Evolutionary conservation across 768 basidiomycete species (phyloP), one percentile per base, ranked within the genome.

Genomic region (Boletus pseudopeckii): DNA sequence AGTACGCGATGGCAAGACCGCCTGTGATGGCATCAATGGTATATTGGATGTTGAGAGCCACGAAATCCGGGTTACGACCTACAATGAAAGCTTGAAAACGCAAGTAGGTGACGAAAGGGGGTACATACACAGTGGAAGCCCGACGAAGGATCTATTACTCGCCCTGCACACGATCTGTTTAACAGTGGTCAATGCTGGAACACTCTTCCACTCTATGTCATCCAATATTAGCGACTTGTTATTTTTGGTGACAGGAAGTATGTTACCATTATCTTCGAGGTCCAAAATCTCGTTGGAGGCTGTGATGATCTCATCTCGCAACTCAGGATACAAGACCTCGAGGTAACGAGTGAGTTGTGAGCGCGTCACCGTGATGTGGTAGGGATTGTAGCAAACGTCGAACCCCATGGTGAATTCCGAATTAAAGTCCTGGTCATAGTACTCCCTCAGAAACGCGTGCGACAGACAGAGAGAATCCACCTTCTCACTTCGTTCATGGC

Each of bases 71-170:
- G 40, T 78, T 53, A 15, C 76, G 70, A 57, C 77, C 77, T 79
- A 28, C 5, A 11, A 42, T 8, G 2, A 36, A 36, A 13, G 28
- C 20, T 52, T 10, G 17, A 44, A 28, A 26, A 41, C 4, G 1
- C 20, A 7, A 45, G 32, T 14, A 44, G n/a, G 22, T n/a, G 2
- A 34, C 30, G 10, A 11, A 14, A 36, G 8, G 6, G 32, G 34
- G 36, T 24, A 10, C 57, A 17, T 47, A 78, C 80, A 82, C 5
- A 77, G 34, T 1, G 78, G 77, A 39, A 73, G 64, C 0, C 80
- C 81, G n/a, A 82, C 74, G 50, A 82, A 78, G 1, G 75, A 47
- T 10, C 82, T 73, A 52, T 77, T 79, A 45, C 68, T 75, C 2
- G 71, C 65, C 24, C 76, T 71, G 15, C 71, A 69, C 5, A 82